These are phyloP conservation scores for Suillus americanus DNA, from an alignment of 768 basidiomycete species.

Conservation along the genomic window DNA sequence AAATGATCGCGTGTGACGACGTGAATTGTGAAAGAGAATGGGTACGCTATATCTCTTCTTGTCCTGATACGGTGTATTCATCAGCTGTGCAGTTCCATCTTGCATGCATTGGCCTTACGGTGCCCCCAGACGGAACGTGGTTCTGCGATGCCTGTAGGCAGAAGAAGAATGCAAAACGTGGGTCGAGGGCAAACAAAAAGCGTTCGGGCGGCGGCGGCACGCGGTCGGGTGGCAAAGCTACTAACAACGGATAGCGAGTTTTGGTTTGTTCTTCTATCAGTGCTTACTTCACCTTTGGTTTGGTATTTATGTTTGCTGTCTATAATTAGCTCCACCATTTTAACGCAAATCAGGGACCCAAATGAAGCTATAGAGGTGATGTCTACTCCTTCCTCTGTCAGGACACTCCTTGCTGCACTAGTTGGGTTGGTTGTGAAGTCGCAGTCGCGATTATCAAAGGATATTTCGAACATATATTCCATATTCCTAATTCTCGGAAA, in stretches of 20 bases:
- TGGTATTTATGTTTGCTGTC: neutral
- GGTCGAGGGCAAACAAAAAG: slow-evolving; percentile 53
- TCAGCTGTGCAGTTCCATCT: slow-evolving; percentile 67
- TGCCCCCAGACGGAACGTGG: slow-evolving; percentile 72
- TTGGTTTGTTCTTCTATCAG: neutral
- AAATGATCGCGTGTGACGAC: slow-evolving; percentile 95
- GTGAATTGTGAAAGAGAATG: slow-evolving; percentile 81
- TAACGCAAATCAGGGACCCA: neutral
- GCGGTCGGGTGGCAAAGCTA: slow-evolving; percentile 29
- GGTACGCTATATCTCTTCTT: slow-evolving; percentile 50
- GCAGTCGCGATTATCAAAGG: neutral
- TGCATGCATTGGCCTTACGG: slow-evolving; percentile 65
- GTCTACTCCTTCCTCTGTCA: too few relatives aligned
- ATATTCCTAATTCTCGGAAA: too few relatives aligned
- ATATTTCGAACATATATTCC: neutral
- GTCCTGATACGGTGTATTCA: slow-evolving; percentile 11
- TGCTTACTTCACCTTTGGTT: neutral
- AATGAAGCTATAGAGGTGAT: neutral
- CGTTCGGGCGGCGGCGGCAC: slow-evolving; percentile 30
- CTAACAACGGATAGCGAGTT: slow-evolving; percentile 28
- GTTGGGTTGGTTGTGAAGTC: neutral
- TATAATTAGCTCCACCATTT: neutral
- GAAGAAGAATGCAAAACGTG: slow-evolving; percentile 51
- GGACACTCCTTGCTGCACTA: too few relatives aligned
- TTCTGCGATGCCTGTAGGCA: slow-evolving; percentile 67